A percentile compares a stretch with the other conserved stretches of the same genome.
Conservation (phyloP, 805 yeast species). For the Zygotorulaspora chibaensis region DNA sequence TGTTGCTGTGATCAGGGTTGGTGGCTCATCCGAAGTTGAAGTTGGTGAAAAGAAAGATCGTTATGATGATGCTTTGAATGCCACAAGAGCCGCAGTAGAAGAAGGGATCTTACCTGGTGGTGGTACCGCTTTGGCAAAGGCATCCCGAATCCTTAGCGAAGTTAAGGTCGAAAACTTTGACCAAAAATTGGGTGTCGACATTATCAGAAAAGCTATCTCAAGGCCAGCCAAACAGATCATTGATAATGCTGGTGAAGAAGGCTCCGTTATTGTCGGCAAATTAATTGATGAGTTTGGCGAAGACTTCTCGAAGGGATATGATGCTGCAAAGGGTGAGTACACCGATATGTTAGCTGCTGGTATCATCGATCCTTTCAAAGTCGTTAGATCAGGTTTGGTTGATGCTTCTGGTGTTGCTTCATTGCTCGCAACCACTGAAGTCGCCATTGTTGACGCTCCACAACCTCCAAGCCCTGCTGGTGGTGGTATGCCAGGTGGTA, state of each 20-base stretch:
- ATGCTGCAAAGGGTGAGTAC: slow-evolving; percentile 87
- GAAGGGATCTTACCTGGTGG: slow-evolving; percentile 99
- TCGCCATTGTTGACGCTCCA: slow-evolving; percentile 95
- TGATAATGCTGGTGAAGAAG: slow-evolving; percentile 97
- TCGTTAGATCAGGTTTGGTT: slow-evolving; percentile 89
- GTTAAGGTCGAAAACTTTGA: slow-evolving; percentile 84
- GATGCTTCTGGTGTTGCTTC: slow-evolving; percentile 99
- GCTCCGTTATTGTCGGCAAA: slow-evolving; percentile 93
- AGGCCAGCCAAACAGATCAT: slow-evolving; percentile 94
- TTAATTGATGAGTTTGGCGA: slow-evolving; percentile 49
- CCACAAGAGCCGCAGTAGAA: slow-evolving; percentile 98
- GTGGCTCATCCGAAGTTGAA: slow-evolving; percentile 95
- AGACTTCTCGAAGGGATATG: slow-evolving; percentile 86
- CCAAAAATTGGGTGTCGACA: slow-evolving; percentile 92
- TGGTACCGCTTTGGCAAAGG: slow-evolving; percentile 96
- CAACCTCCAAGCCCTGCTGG: slow-evolving; percentile 64
- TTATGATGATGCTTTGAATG: slow-evolving; percentile 96
- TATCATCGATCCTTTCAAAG: slow-evolving; percentile 98
- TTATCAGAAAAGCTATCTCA: slow-evolving; percentile 86
- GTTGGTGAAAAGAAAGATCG: slow-evolving; percentile 99
- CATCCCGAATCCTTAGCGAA: slow-evolving; percentile 66
- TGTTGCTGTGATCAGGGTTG: slow-evolving; percentile 96
- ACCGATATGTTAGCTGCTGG: slow-evolving; percentile 96
- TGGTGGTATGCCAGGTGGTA: slow-evolving; percentile 47
- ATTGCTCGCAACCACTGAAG: slow-evolving; percentile 94